Percentiles rank a stretch among this genome's conserved stretches.
These are phyloP conservation scores for Xylariaceae sp. DNA, from an alignment of 2,329 filamentous ascomycete genomes.

Conservation along the genomic window DNA sequence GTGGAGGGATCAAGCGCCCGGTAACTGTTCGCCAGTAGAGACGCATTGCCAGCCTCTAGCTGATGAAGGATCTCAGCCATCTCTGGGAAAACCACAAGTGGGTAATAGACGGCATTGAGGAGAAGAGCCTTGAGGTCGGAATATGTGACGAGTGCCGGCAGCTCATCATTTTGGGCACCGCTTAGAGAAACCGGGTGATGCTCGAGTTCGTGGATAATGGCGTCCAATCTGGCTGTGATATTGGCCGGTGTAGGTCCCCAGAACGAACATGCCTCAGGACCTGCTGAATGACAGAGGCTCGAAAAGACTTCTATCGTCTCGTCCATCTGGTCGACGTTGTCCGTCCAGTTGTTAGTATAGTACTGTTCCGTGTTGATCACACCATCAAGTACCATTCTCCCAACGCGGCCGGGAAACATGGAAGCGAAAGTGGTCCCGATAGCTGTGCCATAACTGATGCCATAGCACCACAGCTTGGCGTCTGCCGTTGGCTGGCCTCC, in stretches of 20 bases:
- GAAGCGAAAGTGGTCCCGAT: slow-evolving; percentile 31
- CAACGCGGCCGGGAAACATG: slow-evolving; percentile 38
- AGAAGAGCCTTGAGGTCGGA: slow-evolving; percentile 30
- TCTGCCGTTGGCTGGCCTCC: slow-evolving; percentile 21
- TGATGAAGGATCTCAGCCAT: slow-evolving; percentile 27
- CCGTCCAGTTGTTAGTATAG: slow-evolving; percentile 9
- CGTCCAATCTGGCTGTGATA: slow-evolving; percentile 26
- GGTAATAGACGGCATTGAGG: slow-evolving; percentile 20
- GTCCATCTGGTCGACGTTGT: slow-evolving; percentile 9
- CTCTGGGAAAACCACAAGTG: slow-evolving; percentile 21
- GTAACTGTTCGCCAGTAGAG: slow-evolving; percentile 23
- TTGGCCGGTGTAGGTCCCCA: slow-evolving; percentile 27
- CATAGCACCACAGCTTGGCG: slow-evolving; percentile 26
- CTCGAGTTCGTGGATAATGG: slow-evolving; percentile 24
- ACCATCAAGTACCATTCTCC: slow-evolving; percentile 34
- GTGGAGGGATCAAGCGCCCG: slow-evolving; percentile 5
- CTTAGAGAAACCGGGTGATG: slow-evolving; percentile 24
- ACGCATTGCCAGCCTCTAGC: slow-evolving; percentile 26
- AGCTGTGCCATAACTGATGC: slow-evolving; percentile 30
- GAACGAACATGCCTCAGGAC: slow-evolving; percentile 24
- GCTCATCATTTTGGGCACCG: slow-evolving; percentile 11
- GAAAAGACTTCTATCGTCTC: slow-evolving; percentile 9
- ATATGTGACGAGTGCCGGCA: slow-evolving; percentile 25
- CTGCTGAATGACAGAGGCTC: slow-evolving; percentile 19
- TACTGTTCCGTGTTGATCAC: slow-evolving; percentile 17